A percentile compares a stretch with the other conserved stretches of the same genome.
Evolutionary conservation across 176 grass and related monocot species (phyloP).

Genomic region (Aegilops bicornis): DNA sequence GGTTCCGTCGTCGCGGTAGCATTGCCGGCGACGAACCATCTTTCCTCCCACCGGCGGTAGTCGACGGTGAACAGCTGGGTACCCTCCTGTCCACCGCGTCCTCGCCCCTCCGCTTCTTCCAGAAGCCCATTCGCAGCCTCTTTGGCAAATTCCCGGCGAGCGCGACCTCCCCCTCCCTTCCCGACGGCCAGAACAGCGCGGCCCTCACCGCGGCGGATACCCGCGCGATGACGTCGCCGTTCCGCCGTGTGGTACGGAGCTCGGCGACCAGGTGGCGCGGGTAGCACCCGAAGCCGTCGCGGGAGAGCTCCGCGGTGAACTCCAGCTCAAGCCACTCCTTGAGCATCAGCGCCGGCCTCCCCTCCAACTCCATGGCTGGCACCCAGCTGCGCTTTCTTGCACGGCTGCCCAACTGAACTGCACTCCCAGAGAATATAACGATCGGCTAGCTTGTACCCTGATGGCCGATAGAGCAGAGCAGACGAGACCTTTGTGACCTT

Average conservation of each 20-base stretch:
- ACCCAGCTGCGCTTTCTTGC: neutral
- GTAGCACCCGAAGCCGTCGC: conserved; percentile 45
- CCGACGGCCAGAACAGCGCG: conserved; percentile 31
- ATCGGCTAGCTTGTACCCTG: neutral
- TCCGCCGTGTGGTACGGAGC: conserved; percentile 25
- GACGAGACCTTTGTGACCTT: neutral
- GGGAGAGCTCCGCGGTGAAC: conserved; percentile 50
- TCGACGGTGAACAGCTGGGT: conserved; percentile 24
- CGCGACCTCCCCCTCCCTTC: conserved; percentile 20
- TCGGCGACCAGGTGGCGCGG: conserved; percentile 52
- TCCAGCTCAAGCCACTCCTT: conserved; percentile 80
- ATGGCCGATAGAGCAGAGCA: neutral
- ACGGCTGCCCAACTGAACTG: neutral
- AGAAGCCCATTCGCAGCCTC: conserved; percentile 39
- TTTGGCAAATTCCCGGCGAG: conserved; percentile 31
- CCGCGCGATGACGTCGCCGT: conserved; percentile 38
- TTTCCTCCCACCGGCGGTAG: neutral
- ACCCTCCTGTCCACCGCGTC: conserved; percentile 7
- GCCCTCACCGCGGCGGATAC: conserved; percentile 48
- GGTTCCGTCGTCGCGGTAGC: conserved; percentile 26
- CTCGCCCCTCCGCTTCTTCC: conserved; percentile 45
- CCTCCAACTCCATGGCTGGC: conserved; percentile 29
- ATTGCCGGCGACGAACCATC: conserved; percentile 12
- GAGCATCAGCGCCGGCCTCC: conserved; percentile 47
- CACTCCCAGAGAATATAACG: neutral